Percentiles rank a stretch among this genome's conserved stretches.
phyloP scores from a whole-genome alignment of 768 basidiomycete genomes.

The Trametopsis cervina region DNA sequence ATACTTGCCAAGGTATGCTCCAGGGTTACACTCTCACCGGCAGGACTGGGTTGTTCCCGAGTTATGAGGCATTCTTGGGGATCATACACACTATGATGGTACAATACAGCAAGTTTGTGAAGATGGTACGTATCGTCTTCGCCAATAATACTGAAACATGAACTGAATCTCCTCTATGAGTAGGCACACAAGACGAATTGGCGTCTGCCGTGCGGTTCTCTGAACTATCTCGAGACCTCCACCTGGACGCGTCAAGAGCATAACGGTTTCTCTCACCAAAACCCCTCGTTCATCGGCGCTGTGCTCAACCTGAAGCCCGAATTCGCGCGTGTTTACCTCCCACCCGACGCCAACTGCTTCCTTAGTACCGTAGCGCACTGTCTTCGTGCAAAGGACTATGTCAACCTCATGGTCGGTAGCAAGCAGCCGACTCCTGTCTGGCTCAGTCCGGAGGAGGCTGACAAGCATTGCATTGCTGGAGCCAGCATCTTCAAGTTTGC shows the following conservation, averaged over 20 bases:
- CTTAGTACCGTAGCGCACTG: slow-evolving; percentile 82
- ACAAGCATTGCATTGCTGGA: slow-evolving; percentile 81
- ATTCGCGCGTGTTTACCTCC: slow-evolving; percentile 73
- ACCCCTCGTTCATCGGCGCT: slow-evolving; percentile 80
- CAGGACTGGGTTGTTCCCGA: slow-evolving; percentile 78
- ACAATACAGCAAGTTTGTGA: slow-evolving; percentile 83
- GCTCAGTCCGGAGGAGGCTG: slow-evolving; percentile 69
- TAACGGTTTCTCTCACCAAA: slow-evolving; percentile 88
- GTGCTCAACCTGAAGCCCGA: slow-evolving; percentile 73
- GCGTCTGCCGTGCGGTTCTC: slow-evolving; percentile 61
- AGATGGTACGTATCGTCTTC: slow-evolving; percentile 40
- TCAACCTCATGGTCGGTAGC: slow-evolving; percentile 85
- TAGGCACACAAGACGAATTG: slow-evolving; percentile 54
- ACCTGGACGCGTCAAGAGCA: slow-evolving; percentile 85
- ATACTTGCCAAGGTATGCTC: slow-evolving; percentile 85
- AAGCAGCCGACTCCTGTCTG: slow-evolving; percentile 81
- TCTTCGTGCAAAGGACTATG: slow-evolving; percentile 74
- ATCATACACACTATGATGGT: slow-evolving; percentile 89
- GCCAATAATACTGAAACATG: background rate
- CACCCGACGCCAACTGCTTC: slow-evolving; percentile 88
- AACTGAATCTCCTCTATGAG: background rate
- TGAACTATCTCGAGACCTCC: slow-evolving; percentile 86
- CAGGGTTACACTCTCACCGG: slow-evolving; percentile 93
- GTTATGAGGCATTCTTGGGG: slow-evolving; percentile 88
- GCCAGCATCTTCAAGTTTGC: slow-evolving; percentile 84